Base-by-base conservation (phyloP, 352 stramenopile genomes). In the Pythium myriotylum region DNA sequence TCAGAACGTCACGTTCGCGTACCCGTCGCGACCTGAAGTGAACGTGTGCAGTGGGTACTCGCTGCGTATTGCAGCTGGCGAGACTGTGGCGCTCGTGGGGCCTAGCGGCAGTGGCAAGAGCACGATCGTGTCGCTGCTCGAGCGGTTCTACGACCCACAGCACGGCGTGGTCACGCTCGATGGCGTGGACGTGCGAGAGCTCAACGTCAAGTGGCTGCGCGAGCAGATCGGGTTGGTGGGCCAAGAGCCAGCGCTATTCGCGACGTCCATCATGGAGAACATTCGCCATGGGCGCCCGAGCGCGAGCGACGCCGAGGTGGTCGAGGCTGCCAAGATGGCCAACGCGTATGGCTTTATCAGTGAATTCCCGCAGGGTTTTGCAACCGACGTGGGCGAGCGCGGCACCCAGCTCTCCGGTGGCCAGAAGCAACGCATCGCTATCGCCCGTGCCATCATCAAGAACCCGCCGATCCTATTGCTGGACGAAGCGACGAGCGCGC, bases 311-410 rank as follows among this genome's bases (percentile, higher is more conserved):
- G n/a, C n/a, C n/a, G n/a, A n/a, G n/a, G n/a, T n/a, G n/a, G n/a
- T n/a, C n/a, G n/a, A n/a, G n/a, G n/a, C n/a, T n/a, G n/a, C n/a
- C n/a, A n/a, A n/a, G n/a, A n/a, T n/a, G n/a, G n/a, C n/a, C 5
- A 97, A 97, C 65, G 92, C 92, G 4, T 93, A 95, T 59, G 75
- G 87, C 29, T 98, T 99, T 59, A 97, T 98, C 52, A 77, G 68
- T 50, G 53, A 78, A 10, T 96, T 98, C 49, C 86, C 91, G 0
- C 74, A 97, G n/a, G 76, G 86, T 16, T 97, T 97, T 50, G 75
- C 89, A 27, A 98, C 94, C 0, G 68, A 88, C 26, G 87, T 98
- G 19, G 92, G 93, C 35, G 93, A 98, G 58, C 70, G 77, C 22
- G 90, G 91, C 3, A 68, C 72, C 4, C 80, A 86, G 47, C 56